Percentiles rank a stretch among this genome's conserved stretches.
These are phyloP conservation scores for Scleroderma citrinum DNA, from an alignment of 768 basidiomycete genomes.

Conservation along the genomic window DNA sequence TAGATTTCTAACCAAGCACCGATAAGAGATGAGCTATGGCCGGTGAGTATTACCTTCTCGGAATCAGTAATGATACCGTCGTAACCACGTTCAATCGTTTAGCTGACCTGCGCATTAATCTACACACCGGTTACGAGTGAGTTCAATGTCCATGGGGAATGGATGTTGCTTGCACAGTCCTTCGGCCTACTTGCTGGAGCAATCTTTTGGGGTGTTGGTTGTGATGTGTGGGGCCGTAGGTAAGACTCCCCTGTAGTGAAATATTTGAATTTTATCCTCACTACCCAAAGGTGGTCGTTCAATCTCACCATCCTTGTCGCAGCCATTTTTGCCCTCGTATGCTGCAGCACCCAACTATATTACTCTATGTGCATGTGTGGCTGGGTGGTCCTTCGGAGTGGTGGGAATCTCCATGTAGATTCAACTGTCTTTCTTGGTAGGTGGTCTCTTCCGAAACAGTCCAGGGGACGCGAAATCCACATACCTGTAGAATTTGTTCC, in stretches of 20 bases:
- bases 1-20: not conserved
- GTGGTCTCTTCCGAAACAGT: constrained; percentile 8
- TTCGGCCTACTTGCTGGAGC: constrained; percentile 68
- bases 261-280: constrained; percentile 6
- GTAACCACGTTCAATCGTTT: not conserved
- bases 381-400: constrained; percentile 63
- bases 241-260: constrained; percentile 16
- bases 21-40: constrained; percentile 65
- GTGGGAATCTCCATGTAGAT: constrained; percentile 71
- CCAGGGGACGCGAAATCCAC: not conserved
- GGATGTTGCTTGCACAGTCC: constrained; percentile 61
- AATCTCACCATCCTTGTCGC: constrained; percentile 67
- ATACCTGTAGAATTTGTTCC: constrained; percentile 56
- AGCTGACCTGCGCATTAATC: constrained; percentile 64
- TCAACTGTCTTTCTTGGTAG: constrained; percentile 69
- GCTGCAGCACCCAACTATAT: constrained; percentile 52
- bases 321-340: constrained; percentile 55
- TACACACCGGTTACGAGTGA: constrained; percentile 59
- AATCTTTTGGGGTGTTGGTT: constrained; percentile 60
- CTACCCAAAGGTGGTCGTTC: constrained; percentile 46
- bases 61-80: not conserved
- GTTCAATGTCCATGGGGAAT: constrained; percentile 55
- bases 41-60: constrained; percentile 35
- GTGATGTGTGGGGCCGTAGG: constrained; percentile 69
- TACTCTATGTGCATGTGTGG: constrained; percentile 45